Evolutionary conservation across 176 grass and related monocot genomes (phyloP).

Genomic region (Echinochloa phyllopogon): DNA sequence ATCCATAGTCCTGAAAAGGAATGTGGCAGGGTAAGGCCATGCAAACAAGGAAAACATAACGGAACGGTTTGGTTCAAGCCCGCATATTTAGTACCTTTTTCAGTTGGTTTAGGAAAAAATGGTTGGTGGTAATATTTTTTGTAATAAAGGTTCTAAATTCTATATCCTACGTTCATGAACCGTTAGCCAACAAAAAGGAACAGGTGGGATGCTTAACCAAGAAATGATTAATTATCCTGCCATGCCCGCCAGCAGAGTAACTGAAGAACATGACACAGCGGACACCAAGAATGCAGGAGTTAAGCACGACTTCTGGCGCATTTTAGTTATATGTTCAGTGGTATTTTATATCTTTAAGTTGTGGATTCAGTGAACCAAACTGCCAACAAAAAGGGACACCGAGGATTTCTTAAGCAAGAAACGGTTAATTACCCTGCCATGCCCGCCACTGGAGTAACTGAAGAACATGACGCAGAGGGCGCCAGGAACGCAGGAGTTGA

Average conservation of each 20-base stretch:
- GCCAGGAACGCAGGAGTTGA: conserved; percentile 76
- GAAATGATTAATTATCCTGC: conserved; percentile 56
- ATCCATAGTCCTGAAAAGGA: conserved; percentile 76
- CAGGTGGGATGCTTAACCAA: not conserved
- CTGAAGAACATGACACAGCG: conserved; percentile 93
- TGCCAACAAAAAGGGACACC: not conserved
- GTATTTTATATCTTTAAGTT: not conserved
- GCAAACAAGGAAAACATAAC: not conserved
- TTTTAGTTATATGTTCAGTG: not conserved
- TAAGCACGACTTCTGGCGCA: conserved; percentile 68
- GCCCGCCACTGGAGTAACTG: conserved; percentile 54
- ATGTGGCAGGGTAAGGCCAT: not conserved
- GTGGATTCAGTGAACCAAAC: not conserved
- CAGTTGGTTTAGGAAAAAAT: not conserved
- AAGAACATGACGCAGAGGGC: conserved; percentile 95
- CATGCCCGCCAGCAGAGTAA: conserved; percentile 48
- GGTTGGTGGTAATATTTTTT: not conserved
- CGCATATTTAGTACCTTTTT: not conserved
- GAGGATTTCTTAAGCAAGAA: not conserved
- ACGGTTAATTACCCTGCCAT: conserved; percentile 59
- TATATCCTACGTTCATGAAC: not conserved
- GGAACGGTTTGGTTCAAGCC: not conserved
- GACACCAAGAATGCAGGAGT: conserved; percentile 70
- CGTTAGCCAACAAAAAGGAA: not conserved
- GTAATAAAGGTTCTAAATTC: not conserved